Percentiles rank a stretch among this genome's conserved stretches.
These are phyloP conservation scores for Colletotrichum tamarilloi DNA, from an alignment of 2,329 filamentous ascomycete species.

Conservation along the genomic window DNA sequence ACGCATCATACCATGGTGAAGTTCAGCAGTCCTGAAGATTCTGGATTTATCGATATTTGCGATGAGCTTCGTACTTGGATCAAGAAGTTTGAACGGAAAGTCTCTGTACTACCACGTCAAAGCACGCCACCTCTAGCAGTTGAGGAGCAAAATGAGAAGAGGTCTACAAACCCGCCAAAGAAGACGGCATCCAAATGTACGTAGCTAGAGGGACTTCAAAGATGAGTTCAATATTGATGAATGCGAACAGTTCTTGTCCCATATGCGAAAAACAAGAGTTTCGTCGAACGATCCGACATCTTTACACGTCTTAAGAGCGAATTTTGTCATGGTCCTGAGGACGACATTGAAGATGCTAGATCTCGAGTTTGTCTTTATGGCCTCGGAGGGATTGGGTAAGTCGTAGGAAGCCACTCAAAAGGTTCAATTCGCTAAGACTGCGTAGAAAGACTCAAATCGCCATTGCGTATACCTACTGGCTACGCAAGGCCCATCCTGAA, in stretches of 20 bases:
- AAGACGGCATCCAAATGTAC: no score
- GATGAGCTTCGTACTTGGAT: not conserved
- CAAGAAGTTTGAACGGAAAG: not conserved
- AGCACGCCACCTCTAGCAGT: not conserved
- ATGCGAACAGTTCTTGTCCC: not conserved
- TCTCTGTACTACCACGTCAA: not conserved
- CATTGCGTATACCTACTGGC: conserved; percentile 42
- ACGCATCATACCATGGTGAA: not conserved
- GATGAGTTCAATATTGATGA: no score
- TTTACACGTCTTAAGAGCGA: not conserved
- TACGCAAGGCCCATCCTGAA: conserved; percentile 36
- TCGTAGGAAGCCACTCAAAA: not conserved
- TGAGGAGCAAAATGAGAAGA: not conserved
- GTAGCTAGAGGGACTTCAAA: no score
- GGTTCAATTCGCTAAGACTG: conserved; percentile 15
- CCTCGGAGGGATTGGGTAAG: conserved; percentile 42
- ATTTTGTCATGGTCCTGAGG: not conserved
- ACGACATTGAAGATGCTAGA: not conserved
- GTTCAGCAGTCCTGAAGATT: not conserved
- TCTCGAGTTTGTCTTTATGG: conserved; percentile 36
- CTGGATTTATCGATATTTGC: not conserved
- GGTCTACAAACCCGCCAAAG: no score
- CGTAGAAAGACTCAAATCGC: conserved; percentile 47
- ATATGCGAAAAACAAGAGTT: not conserved
- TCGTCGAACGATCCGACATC: not conserved